These are phyloP conservation scores for Candolleomyces aberdarensis DNA, from an alignment of 768 basidiomycete species.

Conservation along the genomic window DNA sequence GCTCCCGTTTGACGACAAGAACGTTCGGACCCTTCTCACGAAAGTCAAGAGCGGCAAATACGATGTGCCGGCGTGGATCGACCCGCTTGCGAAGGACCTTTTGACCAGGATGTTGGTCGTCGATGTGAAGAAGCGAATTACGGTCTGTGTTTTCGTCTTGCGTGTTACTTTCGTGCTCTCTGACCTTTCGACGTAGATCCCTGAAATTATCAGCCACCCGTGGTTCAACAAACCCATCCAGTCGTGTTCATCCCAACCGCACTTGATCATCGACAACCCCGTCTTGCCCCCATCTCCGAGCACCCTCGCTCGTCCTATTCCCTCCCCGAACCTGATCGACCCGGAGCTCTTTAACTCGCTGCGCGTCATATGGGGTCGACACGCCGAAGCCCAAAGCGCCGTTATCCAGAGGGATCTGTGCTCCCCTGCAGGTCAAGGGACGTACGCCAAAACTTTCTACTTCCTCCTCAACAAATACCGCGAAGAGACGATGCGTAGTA, in stretches of 20 bases:
- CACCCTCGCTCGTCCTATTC: constrained; percentile 66
- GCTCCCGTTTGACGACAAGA: constrained; percentile 93
- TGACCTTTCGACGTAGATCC: constrained; percentile 54
- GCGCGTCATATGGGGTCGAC: constrained; percentile 79
- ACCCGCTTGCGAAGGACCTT: constrained; percentile 82
- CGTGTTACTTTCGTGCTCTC: neutral
- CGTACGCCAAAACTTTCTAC: constrained; percentile 86
- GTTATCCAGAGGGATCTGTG: constrained; percentile 64
- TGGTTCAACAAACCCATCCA: constrained; percentile 64
- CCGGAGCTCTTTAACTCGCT: constrained; percentile 74
- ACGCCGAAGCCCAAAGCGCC: constrained; percentile 52
- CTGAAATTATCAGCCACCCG: constrained; percentile 81
- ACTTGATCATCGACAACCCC: constrained; percentile 27
- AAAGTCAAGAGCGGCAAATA: constrained; percentile 90
- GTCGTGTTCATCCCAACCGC: constrained; percentile 16
- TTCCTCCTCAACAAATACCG: constrained; percentile 77
- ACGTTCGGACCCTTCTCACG: constrained; percentile 67
- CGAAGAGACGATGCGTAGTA: constrained; percentile 44
- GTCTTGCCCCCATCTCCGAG: constrained; percentile 61
- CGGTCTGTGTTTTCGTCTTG: constrained; percentile 45
- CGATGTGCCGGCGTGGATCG: constrained; percentile 77
- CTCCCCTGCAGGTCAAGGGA: constrained; percentile 64
- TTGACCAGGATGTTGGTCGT: constrained; percentile 86
- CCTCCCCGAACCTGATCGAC: constrained; percentile 69
- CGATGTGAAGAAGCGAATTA: constrained; percentile 75